Evolutionary conservation across 169 alveolate species (phyloP).

Genomic region (Plasmodium chabaudi): DNA sequence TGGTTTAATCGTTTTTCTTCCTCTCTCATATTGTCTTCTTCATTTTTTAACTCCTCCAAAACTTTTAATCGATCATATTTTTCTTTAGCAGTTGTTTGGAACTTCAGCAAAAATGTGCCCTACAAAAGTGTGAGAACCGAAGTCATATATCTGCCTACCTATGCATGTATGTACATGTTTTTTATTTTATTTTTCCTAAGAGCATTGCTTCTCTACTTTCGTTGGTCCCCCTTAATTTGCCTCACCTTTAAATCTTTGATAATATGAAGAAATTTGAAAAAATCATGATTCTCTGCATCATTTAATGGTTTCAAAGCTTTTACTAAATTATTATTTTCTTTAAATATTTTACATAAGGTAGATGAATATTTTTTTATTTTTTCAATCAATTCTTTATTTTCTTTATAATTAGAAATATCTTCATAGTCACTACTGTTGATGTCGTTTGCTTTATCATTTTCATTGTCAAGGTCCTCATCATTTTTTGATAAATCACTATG

Average conservation of each 20-base stretch:
- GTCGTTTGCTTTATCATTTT: neutral
- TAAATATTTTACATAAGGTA: conserved; percentile 28
- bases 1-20: conserved; percentile 66
- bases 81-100: conserved; percentile 68
- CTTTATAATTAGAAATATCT: neutral
- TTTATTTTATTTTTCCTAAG: neutral
- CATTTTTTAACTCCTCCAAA: conserved; percentile 46
- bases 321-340: conserved; percentile 18
- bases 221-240: neutral
- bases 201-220: neutral
- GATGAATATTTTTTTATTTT: conserved; percentile 64
- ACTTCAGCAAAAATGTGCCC: conserved; percentile 43
- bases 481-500: conserved; percentile 24
- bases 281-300: conserved; percentile 59
- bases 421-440: neutral
- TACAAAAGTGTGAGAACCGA: neutral
- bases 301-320: conserved; percentile 5
- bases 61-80: conserved; percentile 4
- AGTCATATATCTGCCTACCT: neutral
- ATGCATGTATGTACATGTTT: neutral
- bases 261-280: conserved; percentile 30
- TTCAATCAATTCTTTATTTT: conserved; percentile 40
- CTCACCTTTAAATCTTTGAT: conserved; percentile 51
- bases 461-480: neutral
- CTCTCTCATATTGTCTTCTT: conserved; percentile 49